phyloP scores from a whole-genome alignment of 2,329 filamentous ascomycete species.

The Dothideomycetidae sp. region DNA sequence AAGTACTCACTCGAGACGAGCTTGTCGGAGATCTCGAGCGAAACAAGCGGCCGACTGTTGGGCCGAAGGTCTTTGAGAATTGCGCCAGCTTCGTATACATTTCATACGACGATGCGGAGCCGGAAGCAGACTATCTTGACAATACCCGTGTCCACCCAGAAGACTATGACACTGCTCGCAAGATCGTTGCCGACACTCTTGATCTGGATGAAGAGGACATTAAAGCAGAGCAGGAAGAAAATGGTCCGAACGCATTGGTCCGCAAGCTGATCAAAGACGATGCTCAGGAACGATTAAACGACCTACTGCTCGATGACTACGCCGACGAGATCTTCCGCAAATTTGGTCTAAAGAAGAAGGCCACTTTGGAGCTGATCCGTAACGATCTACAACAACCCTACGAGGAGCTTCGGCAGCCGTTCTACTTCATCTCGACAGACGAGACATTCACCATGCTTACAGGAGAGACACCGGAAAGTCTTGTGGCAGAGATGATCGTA shows the following conservation, averaged over 20 bases:
- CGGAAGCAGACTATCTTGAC: conserved; percentile 79
- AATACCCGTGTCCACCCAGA: conserved; percentile 96
- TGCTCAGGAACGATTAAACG: conserved; percentile 87
- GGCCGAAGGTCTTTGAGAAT: conserved; percentile 87
- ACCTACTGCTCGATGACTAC: conserved; percentile 91
- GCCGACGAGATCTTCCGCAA: conserved; percentile 88
- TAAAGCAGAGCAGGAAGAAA: conserved; percentile 82
- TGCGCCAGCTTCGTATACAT: conserved; percentile 92
- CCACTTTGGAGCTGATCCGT: conserved; percentile 89
- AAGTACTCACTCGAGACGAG: conserved; percentile 70
- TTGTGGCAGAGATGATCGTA: conserved; percentile 83
- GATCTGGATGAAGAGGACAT: conserved; percentile 97
- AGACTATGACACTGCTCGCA: conserved; percentile 93
- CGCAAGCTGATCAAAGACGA: conserved; percentile 91
- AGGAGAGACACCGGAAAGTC: conserved; percentile 72
- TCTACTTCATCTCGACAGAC: conserved; percentile 52
- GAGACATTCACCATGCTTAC: conserved; percentile 95
- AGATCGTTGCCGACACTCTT: conserved; percentile 94
- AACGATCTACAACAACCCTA: conserved; percentile 86
- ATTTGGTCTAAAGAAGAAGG: conserved; percentile 86
- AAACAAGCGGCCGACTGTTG: conserved; percentile 51
- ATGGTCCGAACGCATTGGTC: conserved; percentile 78
- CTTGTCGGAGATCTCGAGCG: conserved; percentile 71
- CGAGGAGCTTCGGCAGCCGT: conserved; percentile 79
- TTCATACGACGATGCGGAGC: conserved; percentile 68